These are phyloP conservation scores for Geotrichum bryndzae DNA, from an alignment of 1,139 yeast genomes.

Conservation along the genomic window DNA sequence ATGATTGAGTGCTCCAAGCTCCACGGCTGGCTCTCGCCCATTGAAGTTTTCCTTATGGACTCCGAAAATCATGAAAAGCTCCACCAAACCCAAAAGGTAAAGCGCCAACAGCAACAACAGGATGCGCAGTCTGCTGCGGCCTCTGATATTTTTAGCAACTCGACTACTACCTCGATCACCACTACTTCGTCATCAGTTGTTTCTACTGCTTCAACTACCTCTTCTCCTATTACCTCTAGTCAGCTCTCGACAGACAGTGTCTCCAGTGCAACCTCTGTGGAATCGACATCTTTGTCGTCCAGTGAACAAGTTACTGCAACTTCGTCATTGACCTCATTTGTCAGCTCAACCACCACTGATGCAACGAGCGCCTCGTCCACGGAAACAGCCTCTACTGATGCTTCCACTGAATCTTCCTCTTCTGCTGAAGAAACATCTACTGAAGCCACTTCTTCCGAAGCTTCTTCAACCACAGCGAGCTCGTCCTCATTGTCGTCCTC, in stretches of 20 bases:
- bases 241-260: background rate
- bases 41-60: constrained; percentile 1
- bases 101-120: background rate
- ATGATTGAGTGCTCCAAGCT: constrained; percentile 5
- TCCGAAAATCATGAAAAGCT: constrained; percentile 2
- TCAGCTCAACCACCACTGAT: background rate
- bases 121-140: background rate
- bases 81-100: background rate
- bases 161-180: background rate
- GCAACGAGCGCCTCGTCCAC: background rate
- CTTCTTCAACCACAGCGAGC: background rate
- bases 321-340: background rate
- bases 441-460: background rate
- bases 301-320: background rate
- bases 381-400: background rate
- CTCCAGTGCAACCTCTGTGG: background rate
- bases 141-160: background rate
- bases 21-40: constrained; percentile 7
- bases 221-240: background rate
- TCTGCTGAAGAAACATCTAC: background rate
- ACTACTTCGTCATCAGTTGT: background rate
- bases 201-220: background rate
- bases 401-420: background rate
- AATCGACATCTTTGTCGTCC: background rate
- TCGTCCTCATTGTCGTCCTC: background rate